Evolutionary conservation across 768 basidiomycete species (phyloP), one percentile per base, ranked within the genome.

Genomic region (Mrakia hoshinonis): DNA sequence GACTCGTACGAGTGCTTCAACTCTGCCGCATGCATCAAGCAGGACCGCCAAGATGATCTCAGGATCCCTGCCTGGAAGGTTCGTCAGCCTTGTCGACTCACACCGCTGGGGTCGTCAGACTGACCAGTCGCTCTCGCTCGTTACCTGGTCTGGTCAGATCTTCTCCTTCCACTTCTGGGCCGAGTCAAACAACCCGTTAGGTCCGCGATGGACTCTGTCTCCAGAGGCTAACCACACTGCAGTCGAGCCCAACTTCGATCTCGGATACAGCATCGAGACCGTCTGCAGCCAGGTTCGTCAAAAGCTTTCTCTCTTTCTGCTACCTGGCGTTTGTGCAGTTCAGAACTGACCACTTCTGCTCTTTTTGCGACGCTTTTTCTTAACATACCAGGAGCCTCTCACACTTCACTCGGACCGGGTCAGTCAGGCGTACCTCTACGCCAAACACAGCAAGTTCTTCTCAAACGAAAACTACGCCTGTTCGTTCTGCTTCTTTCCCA

Each of bases 161-260:
- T 39, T 39, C 18, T 36, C 34, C 7, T 38, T 61, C n/a, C 36
- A 39, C 34, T 61, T 61, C 36, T 61, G 58, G 58, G 18, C 36
- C 18, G 29, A 18, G 1, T 22, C 58, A 0, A 39, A 39, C 22
- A 31, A 61, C 36, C 58, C 58, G 1, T 36, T 61, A 22, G 58
- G 58, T 36, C 6, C 58, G 2, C 10, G n/a, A n/a, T 61, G 58
- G 58, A 61, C 58, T 1, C 22, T 61, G 1, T 61, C 58, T 3
- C 58, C 58, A 22, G 58, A 61, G 20, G 31, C 31, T 36, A 36
- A 61, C n/a, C 6, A 36, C 4, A 36, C 31, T 9, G 36, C 18
- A 34, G 34, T 22, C 18, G 58, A 61, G 34, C 58, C 58, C 15
- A 61, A 61, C 58, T 61, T 61, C 12, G 58, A 61, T 61, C 36